phyloP scores from a whole-genome alignment of 1,284 basidiomycete genomes.

The Uromyces viciae-fabae region DNA sequence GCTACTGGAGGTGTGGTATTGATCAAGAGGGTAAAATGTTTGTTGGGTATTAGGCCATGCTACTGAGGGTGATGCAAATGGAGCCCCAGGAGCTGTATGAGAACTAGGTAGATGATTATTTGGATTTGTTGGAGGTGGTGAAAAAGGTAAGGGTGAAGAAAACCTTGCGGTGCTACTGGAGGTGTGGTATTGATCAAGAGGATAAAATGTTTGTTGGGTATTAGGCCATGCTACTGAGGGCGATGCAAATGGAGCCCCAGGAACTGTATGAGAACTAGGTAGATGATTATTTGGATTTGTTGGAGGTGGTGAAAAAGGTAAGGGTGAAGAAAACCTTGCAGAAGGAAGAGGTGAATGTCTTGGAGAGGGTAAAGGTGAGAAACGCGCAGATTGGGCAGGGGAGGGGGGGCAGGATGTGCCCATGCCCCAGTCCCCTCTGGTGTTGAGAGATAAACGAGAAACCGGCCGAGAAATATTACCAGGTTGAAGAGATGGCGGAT shows the following conservation, averaged over 20 bases:
- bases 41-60: neutral
- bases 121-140: neutral
- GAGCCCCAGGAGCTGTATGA: neutral
- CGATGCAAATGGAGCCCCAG: neutral
- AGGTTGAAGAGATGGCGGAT: slow-evolving; percentile 39
- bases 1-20: neutral
- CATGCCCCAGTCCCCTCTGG: slow-evolving; percentile 22
- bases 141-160: neutral
- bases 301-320: slow-evolving; percentile 21
- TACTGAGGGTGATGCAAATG: neutral
- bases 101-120: neutral
- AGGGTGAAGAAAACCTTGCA: slow-evolving; percentile 28
- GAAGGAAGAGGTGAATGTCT: slow-evolving; percentile 30
- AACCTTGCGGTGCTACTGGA: no score
- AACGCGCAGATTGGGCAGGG: slow-evolving; percentile 13
- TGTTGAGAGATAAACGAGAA: slow-evolving; percentile 6
- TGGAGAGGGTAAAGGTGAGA: slow-evolving; percentile 40
- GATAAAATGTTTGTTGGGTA: neutral
- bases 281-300: slow-evolving; percentile 14
- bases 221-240: slow-evolving; percentile 4
- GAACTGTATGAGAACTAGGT: neutral
- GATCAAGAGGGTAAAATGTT: neutral
- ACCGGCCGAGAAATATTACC: slow-evolving; percentile 26
- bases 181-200: no score
- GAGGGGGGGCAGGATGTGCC: slow-evolving; percentile 15